A percentile compares a stretch with the other conserved stretches of the same genome.
phyloP scores from a whole-genome alignment of 1,284 basidiomycete genomes.

The Melanopsichium pennsylvanicum region DNA sequence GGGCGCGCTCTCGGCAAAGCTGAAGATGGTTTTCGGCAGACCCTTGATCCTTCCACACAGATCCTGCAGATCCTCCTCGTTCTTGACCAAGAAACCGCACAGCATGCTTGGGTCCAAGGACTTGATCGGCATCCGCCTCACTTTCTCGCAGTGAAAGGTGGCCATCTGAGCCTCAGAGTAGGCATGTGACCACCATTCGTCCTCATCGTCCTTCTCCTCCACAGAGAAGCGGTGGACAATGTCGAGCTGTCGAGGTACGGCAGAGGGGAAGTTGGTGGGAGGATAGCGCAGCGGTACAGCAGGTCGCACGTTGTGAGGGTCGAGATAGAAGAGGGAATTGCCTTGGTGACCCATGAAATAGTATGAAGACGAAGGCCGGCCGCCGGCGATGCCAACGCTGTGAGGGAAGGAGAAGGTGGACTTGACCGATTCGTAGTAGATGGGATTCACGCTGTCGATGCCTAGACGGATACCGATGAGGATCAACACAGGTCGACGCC shows the following conservation, averaged over 20 bases:
- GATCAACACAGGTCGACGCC: constrained; percentile 87
- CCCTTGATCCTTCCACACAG: constrained; percentile 72
- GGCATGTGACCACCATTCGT: constrained; percentile 72
- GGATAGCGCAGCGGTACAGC: constrained; percentile 78
- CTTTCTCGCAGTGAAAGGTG: constrained; percentile 92
- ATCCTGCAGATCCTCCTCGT: constrained; percentile 84
- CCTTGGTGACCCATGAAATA: constrained; percentile 95
- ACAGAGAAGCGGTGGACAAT: constrained; percentile 11
- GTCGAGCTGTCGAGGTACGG: constrained; percentile 21
- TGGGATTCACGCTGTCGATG: constrained; percentile 89
- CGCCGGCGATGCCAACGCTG: constrained; percentile 93
- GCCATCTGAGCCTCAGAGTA: constrained; percentile 76
- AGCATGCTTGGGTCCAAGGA: constrained; percentile 97
- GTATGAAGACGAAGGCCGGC: constrained; percentile 91
- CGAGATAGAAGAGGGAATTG: constrained; percentile 79
- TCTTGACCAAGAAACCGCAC: constrained; percentile 84
- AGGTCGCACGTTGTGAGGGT: constrained; percentile 88
- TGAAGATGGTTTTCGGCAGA: constrained; percentile 63
- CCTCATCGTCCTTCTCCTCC: constrained; percentile 25
- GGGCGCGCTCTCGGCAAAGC: constrained; percentile 76
- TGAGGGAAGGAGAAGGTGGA: constrained; percentile 90
- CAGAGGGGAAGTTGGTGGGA: constrained; percentile 65
- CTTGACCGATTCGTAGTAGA: constrained; percentile 93
- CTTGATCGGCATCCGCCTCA: constrained; percentile 88
- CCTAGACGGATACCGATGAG: constrained; percentile 87